Evolutionary conservation across 805 yeast species (phyloP), one percentile per base, ranked within the genome.

Genomic region (Ogataea angusta): DNA sequence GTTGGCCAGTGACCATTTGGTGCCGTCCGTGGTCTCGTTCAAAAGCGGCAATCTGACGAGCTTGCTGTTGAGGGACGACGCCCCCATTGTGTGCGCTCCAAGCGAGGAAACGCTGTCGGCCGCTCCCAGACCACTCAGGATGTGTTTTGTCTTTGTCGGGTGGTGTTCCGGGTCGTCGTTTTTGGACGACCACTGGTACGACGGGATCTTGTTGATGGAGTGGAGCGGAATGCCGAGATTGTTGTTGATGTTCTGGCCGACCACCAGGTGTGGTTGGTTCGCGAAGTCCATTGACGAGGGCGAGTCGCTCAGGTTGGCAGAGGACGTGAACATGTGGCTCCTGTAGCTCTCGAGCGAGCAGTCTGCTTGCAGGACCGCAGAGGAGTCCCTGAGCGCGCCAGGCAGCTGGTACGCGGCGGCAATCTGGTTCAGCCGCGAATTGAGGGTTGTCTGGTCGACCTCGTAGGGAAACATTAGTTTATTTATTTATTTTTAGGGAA

Each of bases 181-280:
- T 36, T 51, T 57, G 31, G 57, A 53, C 13, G 56, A 52, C 56
- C 63, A 57, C 30, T 60, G 63, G 38, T 65, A 65, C 13, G 58
- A 54, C 7, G 69, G 69, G 12, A 60, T 43, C 38, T 61, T 63
- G 29, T 52, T 53, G 14, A 65, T 42, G 9, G 64, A 54, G 13
- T 45, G 51, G 18, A 63, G 39, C 13, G 62, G 65, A 2, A 65
- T 49, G 8, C 68, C 68, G 3, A 56, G 48, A 40, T 62, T 65
- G 31, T 55, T 52, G 2, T 32, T 38, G n/a, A 65, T 65, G 4
- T 66, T 62, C 43, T 64, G 67, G 9, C 68, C 69, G 6, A 63
- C 52, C 3, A 63, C 43, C 19, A 56, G 27, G 14, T 42, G 48
- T 10, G 57, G 48, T 16, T 47, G 46, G 35, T 46, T 49, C 4